Conservation (phyloP, 1,284 basidiomycete species). For the Papiliotrema flavescens region DNA sequence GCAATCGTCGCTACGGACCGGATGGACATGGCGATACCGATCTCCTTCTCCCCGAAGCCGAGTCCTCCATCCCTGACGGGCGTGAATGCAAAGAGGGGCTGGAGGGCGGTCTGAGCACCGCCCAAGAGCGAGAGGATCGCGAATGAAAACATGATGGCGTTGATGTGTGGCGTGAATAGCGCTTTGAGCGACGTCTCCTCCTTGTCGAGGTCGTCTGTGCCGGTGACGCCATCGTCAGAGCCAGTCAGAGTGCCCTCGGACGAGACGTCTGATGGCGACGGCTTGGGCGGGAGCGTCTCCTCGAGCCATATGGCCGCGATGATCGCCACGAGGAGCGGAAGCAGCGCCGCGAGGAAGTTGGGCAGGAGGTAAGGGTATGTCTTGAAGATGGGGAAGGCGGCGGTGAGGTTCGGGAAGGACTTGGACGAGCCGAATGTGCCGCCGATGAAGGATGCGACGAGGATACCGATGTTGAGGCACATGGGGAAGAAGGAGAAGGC, state of each 20-base stretch:
- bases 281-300: slow-evolving; percentile 24
- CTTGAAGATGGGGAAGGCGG: slow-evolving; percentile 23
- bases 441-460: slow-evolving; percentile 35
- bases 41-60: slow-evolving; percentile 31
- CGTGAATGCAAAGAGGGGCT: slow-evolving; percentile 45
- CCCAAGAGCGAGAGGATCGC: slow-evolving; percentile 33
- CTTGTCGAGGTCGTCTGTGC: neutral
- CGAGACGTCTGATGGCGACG: neutral
- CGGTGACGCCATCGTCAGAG: neutral
- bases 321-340: slow-evolving; percentile 25
- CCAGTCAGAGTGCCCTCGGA: neutral
- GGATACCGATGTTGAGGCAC: slow-evolving; percentile 33
- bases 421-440: slow-evolving; percentile 20
- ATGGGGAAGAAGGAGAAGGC: slow-evolving; percentile 42
- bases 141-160: slow-evolving; percentile 31
- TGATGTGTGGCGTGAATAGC: slow-evolving; percentile 23
- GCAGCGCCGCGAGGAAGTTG: slow-evolving; percentile 25
- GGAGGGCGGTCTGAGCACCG: slow-evolving; percentile 25
- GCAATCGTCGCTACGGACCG: slow-evolving; percentile 32
- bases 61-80: slow-evolving; percentile 35
- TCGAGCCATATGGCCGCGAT: slow-evolving; percentile 25
- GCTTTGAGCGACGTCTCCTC: slow-evolving; percentile 9
- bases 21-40: slow-evolving; percentile 35
- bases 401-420: slow-evolving; percentile 8
- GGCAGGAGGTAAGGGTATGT: slow-evolving; percentile 35